phyloP scores from a whole-genome alignment of 768 basidiomycete species.

The Leucosporidium scottii region DNA sequence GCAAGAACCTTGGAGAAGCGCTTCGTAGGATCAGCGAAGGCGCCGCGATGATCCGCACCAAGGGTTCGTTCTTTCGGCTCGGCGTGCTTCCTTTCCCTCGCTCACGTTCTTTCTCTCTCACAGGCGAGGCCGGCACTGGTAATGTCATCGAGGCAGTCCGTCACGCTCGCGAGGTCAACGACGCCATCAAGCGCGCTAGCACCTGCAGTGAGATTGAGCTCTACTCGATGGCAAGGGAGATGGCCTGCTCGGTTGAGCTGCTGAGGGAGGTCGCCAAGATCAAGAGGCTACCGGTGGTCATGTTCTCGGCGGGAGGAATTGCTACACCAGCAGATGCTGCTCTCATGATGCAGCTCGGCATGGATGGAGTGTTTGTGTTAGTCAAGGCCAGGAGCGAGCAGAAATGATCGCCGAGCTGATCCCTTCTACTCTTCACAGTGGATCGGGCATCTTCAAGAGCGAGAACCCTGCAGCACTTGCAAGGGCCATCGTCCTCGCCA shows the following conservation, averaged over 20 bases:
- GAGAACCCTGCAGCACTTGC: slow-evolving; percentile 90
- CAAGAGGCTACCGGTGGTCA: slow-evolving; percentile 89
- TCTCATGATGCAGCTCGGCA: slow-evolving; percentile 96
- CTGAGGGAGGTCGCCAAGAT: slow-evolving; percentile 91
- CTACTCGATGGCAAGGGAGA: slow-evolving; percentile 83
- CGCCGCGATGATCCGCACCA: slow-evolving; percentile 96
- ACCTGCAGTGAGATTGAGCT: slow-evolving; percentile 93
- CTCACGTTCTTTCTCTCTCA: background rate
- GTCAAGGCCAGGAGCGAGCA: slow-evolving; percentile 35
- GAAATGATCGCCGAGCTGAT: background rate
- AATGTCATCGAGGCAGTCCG: slow-evolving; percentile 65
- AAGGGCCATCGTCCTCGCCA: slow-evolving; percentile 91
- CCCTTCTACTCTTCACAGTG: slow-evolving; percentile 38
- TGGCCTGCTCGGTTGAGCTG: slow-evolving; percentile 85
- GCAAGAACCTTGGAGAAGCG: slow-evolving; percentile 90
- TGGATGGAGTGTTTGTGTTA: slow-evolving; percentile 87
- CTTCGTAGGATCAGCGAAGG: slow-evolving; percentile 94
- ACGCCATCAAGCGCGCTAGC: slow-evolving; percentile 75
- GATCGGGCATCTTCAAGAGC: slow-evolving; percentile 95
- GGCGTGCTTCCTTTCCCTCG: background rate
- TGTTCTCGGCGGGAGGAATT: slow-evolving; percentile 61
- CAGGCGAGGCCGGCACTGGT: slow-evolving; percentile 46
- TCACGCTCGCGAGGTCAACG: slow-evolving; percentile 74
- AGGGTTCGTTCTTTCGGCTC: slow-evolving; percentile 62
- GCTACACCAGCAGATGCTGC: slow-evolving; percentile 74